Conservation (phyloP, 2,329 filamentous ascomycete genomes). For the Alternaria burnsii region DNA sequence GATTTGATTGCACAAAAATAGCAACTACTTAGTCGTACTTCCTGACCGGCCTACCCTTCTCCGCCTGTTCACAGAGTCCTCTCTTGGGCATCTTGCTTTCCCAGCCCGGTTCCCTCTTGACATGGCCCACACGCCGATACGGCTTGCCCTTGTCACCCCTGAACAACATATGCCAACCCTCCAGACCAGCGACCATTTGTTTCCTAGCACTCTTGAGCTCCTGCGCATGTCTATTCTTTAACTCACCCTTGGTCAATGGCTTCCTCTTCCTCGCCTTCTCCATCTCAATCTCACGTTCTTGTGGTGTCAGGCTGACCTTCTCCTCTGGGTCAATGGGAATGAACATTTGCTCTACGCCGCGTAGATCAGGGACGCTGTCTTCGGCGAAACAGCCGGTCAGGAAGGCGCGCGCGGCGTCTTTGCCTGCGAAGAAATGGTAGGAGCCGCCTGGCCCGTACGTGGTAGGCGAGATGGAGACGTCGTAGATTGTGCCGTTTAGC, state of each 20-base stretch:
- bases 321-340: constrained; percentile 69
- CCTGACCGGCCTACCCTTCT: constrained; percentile 69
- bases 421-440: constrained; percentile 87
- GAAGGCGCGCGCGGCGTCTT: constrained; percentile 86
- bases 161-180: constrained; percentile 88
- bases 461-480: constrained; percentile 70
- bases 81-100: constrained; percentile 66
- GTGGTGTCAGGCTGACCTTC: constrained; percentile 28
- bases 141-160: constrained; percentile 71
- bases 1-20: background rate
- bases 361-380: constrained; percentile 83
- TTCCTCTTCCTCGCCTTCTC: constrained; percentile 37
- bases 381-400: constrained; percentile 92
- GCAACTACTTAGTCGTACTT: constrained; percentile 36
- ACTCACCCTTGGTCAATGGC: constrained; percentile 40
- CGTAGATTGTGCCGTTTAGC: constrained; percentile 86
- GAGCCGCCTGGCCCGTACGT: constrained; percentile 75
- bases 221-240: constrained; percentile 64
- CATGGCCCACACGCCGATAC: constrained; percentile 81
- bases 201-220: constrained; percentile 72
- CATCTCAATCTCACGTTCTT: constrained; percentile 36
- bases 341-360: constrained; percentile 88
- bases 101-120: constrained; percentile 70
- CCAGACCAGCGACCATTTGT: constrained; percentile 72
- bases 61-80: constrained; percentile 75